Conservation (phyloP, 2,329 filamentous ascomycete genomes). For the Xylariaceae sp. region DNA sequence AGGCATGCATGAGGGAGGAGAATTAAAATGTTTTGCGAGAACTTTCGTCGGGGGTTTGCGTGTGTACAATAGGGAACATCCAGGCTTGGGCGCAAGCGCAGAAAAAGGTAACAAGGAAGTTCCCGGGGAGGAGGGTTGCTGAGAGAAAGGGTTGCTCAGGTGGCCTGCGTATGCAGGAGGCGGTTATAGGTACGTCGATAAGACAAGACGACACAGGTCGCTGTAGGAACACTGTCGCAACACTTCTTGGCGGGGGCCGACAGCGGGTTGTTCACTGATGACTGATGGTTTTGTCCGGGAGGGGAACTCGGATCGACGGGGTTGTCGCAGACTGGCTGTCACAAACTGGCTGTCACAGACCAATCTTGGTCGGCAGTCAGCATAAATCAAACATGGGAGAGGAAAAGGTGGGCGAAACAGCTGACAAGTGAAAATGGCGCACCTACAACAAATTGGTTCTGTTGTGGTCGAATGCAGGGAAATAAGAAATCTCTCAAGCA, state of each 20-base stretch:
- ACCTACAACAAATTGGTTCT: too few species aligned
- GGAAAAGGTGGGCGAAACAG: too few species aligned
- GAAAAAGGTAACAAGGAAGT: slow-evolving; percentile 7
- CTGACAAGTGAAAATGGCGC: slow-evolving; percentile 1
- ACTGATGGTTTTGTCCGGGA: slow-evolving; percentile 8
- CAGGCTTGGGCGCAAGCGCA: slow-evolving; percentile 5
- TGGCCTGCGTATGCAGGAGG: slow-evolving; percentile 5
- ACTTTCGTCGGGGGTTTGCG: slow-evolving; percentile 1
- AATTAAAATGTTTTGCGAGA: background rate
- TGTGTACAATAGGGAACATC: slow-evolving; percentile 5
- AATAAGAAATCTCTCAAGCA: slow-evolving; percentile 20
- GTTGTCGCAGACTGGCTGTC: too few species aligned
- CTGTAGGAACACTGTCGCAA: slow-evolving; percentile 19
- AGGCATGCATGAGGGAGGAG: background rate
- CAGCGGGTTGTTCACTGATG: slow-evolving; percentile 10
- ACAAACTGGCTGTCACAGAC: background rate
- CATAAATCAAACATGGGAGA: background rate
- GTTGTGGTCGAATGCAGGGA: slow-evolving; percentile 18
- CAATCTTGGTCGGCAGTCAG: background rate
- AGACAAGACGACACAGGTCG: slow-evolving; percentile 15
- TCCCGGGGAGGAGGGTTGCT: slow-evolving; percentile 9
- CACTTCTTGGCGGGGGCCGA: slow-evolving; percentile 11
- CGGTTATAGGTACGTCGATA: slow-evolving; percentile 1
- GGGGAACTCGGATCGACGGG: slow-evolving; percentile 10
- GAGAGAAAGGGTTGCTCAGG: slow-evolving; percentile 9